Percentiles rank a stretch among this genome's conserved stretches.
phyloP scores from a whole-genome alignment of 495 filamentous ascomycete species.

The Ramalina intermedia region DNA sequence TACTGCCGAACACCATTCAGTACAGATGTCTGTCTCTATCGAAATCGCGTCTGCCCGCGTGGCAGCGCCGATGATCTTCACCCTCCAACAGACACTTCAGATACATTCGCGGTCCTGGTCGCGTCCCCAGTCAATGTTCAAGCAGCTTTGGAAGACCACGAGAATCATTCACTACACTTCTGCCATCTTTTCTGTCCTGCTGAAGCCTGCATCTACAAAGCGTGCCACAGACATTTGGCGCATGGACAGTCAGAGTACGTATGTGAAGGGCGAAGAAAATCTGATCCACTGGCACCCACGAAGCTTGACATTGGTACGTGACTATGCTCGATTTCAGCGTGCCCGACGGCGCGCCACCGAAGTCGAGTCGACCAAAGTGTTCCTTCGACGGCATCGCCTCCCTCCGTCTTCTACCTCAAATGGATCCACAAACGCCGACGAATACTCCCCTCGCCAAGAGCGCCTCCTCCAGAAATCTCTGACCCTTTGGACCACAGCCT shows the following conservation, averaged over 20 bases:
- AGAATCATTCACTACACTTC: constrained; percentile 77
- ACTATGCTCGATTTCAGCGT: constrained; percentile 60
- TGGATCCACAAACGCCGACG: constrained; percentile 16
- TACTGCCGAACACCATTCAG: constrained; percentile 78
- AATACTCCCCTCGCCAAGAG: constrained; percentile 39
- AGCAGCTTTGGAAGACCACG: constrained; percentile 69
- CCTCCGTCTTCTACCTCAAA: neutral
- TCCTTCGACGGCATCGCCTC: constrained; percentile 8
- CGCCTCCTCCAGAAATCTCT: constrained; percentile 56
- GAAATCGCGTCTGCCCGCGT: constrained; percentile 67
- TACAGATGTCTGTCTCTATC: constrained; percentile 77
- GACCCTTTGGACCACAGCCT: constrained; percentile 62
- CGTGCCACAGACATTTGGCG: constrained; percentile 87
- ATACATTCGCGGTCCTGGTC: constrained; percentile 74
- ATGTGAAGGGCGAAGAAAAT: constrained; percentile 86
- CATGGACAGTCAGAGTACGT: constrained; percentile 88
- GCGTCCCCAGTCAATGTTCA: constrained; percentile 72
- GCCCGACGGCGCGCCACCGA: constrained; percentile 58
- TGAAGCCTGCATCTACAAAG: constrained; percentile 81
- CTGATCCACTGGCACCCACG: constrained; percentile 74
- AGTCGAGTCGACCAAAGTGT: constrained; percentile 57
- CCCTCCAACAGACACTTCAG: constrained; percentile 63
- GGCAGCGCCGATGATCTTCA: constrained; percentile 70
- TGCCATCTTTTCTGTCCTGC: constrained; percentile 67
- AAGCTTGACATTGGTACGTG: constrained; percentile 71